Evolutionary conservation across 148 eudicot species (phyloP).

Genomic region (Polygonum aviculare): DNA sequence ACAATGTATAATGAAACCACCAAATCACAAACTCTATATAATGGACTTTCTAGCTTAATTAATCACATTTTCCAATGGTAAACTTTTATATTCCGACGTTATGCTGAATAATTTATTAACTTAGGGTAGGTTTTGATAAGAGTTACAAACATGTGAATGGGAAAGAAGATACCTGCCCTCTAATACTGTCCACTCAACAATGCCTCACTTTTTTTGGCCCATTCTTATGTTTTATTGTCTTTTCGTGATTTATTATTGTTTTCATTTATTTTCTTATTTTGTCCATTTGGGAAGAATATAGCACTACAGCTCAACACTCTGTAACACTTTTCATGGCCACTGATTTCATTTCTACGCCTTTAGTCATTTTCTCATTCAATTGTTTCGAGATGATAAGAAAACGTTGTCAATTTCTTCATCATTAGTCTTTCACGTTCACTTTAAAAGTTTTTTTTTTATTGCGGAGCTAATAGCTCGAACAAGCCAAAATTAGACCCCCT

Average conservation of each 20-base stretch:
- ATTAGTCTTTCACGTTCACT: not conserved
- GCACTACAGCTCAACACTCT: not conserved
- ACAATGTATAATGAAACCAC: no score
- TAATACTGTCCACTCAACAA: not conserved
- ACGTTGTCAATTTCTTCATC: not conserved
- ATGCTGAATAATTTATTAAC: not conserved
- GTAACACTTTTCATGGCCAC: constrained; percentile 3
- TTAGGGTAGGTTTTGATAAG: not conserved
- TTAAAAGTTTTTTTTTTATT: no score
- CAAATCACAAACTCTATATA: no score
- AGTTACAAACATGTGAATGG: not conserved
- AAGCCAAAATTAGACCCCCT: no score
- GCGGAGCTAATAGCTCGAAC: no score
- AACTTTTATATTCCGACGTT: no score
- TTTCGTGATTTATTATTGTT: not conserved
- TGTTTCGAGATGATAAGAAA: not conserved
- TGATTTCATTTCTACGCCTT: not conserved
- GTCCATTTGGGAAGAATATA: not conserved
- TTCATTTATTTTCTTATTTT: not conserved
- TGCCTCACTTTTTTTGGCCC: constrained; percentile 5
- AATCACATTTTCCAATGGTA: no score
- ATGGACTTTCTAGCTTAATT: no score
- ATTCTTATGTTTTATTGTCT: not conserved
- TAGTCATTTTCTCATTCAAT: not conserved
- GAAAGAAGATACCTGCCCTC: not conserved